Evolutionary conservation across 306 rosid species (phyloP), one percentile per base, ranked within the genome.

Genomic region (Sesbania bispinosa): DNA sequence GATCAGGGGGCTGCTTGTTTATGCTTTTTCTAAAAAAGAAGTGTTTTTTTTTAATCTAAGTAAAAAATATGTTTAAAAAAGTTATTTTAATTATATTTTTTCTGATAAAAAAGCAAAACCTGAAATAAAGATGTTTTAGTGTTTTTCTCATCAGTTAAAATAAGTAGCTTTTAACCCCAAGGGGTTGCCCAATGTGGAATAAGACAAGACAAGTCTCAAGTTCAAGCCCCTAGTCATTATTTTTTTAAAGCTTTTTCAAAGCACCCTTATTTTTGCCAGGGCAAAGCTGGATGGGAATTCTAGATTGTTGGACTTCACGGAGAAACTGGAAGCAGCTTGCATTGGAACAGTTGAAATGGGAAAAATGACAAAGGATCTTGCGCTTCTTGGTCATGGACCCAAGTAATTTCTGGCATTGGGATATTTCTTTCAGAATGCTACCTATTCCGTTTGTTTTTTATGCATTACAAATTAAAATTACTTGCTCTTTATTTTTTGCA

Each of bases 351-450:
- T 94, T 74, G 98, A 94, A 82, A 50, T 85, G 15, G 97, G 97
- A 74, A 94, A 89, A 83, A 94, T 94, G 98, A 94, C 98, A 75
- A 94, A 94, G 89, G 97, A 94, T 89, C 98, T 94, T 54, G 98
- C 98, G 0, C 88, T 90, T 75, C 88, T 94, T 77, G 77, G 81
- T 83, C 95, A 94, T 70, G 97, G 97, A 60, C 77, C 96, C 4
- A 90, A 89, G 97, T 94, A 83, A 82, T 86, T 80, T 16, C 46
- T 61, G 47, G 47, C 80, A 29, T 26, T 62, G 5, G 15, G 33
- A 74, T 35, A 62, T 26, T 77, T 32, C 32, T 38, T 79, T 66
- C 48, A 7, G 35, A 74, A 26, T 41, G 36, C 60, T 69, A 36
- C 33, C 16, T 69, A 35, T 70, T 47, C n/a, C n/a, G n/a, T n/a